Conservation (phyloP, 257 asterid species). For the Fraxinus cuspidata region DNA sequence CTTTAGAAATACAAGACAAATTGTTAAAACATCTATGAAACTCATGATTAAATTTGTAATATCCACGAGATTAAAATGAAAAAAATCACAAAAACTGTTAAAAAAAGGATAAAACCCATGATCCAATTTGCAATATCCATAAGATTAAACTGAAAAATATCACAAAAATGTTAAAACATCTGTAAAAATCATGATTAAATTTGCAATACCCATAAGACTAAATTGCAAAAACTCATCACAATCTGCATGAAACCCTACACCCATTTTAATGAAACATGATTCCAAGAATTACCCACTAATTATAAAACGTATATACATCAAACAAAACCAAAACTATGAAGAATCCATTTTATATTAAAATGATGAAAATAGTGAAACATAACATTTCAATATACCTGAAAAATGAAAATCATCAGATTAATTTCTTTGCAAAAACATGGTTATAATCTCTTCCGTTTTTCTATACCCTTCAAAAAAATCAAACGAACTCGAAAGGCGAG, state of each 20-base stretch:
- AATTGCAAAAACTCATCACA: conserved; percentile 3
- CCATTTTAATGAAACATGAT: background rate
- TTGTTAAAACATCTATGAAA: background rate
- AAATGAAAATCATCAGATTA: conserved; percentile 8
- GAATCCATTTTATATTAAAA: too few relatives aligned
- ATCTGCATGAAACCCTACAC: background rate
- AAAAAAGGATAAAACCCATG: background rate
- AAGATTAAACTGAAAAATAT: background rate
- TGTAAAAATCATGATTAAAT: background rate
- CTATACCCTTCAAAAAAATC: background rate
- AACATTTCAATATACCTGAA: conserved; percentile 27
- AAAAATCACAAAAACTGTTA: background rate
- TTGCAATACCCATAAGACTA: background rate
- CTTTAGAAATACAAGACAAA: background rate
- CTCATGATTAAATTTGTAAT: background rate
- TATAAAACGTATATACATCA: background rate
- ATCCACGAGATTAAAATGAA: background rate
- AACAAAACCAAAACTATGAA: background rate
- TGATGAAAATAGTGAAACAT: background rate
- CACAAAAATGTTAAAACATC: background rate
- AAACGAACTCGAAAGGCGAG: conserved; percentile 6
- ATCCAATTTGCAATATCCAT: background rate
- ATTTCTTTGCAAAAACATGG: conserved; percentile 1
- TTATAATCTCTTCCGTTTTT: background rate
- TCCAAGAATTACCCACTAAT: background rate